phyloP scores from a whole-genome alignment of 2,329 filamentous ascomycete species.

The Ceratocystis cacaofunesta region DNA sequence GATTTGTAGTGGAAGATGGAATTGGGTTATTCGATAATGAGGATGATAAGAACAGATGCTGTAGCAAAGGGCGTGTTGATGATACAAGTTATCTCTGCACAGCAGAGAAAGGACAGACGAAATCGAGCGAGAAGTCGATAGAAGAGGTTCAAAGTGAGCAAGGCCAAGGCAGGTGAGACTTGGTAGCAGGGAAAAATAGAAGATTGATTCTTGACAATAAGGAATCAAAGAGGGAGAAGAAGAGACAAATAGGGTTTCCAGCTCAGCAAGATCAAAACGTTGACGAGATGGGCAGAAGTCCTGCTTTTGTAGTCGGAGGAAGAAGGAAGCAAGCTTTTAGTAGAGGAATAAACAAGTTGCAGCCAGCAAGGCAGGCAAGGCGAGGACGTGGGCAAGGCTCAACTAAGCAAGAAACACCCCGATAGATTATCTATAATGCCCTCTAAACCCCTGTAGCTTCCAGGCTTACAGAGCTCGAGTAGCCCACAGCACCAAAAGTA shows the following conservation, averaged over 20 bases:
- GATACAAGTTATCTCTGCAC: constrained; percentile 9
- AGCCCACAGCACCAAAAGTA: too few relatives aligned
- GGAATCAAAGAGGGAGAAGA: background rate
- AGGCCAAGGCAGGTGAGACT: background rate
- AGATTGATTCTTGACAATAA: background rate
- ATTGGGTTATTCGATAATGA: background rate
- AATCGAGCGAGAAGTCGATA: background rate
- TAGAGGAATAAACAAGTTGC: background rate
- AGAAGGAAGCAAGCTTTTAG: background rate
- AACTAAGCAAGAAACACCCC: too few relatives aligned
- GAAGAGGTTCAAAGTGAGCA: background rate
- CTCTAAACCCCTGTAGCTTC: too few relatives aligned
- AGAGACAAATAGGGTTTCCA: background rate
- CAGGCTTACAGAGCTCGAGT: too few relatives aligned
- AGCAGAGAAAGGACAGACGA: constrained; percentile 14
- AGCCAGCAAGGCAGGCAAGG: constrained; percentile 2
- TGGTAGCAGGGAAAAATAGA: background rate
- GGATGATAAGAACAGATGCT: background rate
- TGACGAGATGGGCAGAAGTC: background rate
- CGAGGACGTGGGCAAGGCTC: background rate
- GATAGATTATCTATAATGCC: too few relatives aligned
- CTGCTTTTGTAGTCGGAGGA: background rate
- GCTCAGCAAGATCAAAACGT: background rate
- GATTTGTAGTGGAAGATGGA: background rate
- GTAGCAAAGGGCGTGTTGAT: background rate